Base-by-base conservation (phyloP, 257 asterid species). In the Anisodus acutangulus region DNA sequence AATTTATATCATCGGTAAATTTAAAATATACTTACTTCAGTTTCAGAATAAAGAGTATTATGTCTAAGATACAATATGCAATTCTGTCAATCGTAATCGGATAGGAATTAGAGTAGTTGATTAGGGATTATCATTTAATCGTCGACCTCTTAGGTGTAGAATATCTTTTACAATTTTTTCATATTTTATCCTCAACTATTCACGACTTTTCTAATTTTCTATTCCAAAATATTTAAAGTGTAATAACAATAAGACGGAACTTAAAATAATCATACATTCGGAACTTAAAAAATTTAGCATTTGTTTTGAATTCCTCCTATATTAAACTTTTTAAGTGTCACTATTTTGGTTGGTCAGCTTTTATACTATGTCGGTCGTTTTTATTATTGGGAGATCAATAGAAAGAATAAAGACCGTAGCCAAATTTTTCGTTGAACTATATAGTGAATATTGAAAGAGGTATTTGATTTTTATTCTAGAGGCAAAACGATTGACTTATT, bases 131-230 rank as follows among this genome's bases (percentile, higher is more conserved):
- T 51, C 45, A 26, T 3, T 11, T 22, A 22, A 53, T 51, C 15
- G 64, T 78, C 43, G 64, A 78, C 62, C 26, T 74, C 81, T 22
- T 74, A 74, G 45, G 45, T 22, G 62, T 49, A 51, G 81, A 26
- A 74, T 74, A 74, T 74, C 45, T 47, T 19, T 74, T 8, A 11
- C 59, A 8, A 35, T n/a, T 53, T 8, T 49, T 49, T 22, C 8
- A 0, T 6, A 22, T 49, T 74, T 7, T 26, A 22, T 26, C 53
- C n/a, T 35, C 81, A 78, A 53, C 22, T 74, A 51, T 49, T 74
- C 62, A 74, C 16, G 22, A 74, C 49, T 12, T 5, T 49, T 26
- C 11, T 7, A 49, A 31, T 53, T 13, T 1, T 53, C 63, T 53
- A 26, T 78, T 51, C 64, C 26, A 26, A 51, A 78, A 78, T 26